phyloP scores from a whole-genome alignment of 768 basidiomycete genomes.

The Agrocybe praecox region DNA sequence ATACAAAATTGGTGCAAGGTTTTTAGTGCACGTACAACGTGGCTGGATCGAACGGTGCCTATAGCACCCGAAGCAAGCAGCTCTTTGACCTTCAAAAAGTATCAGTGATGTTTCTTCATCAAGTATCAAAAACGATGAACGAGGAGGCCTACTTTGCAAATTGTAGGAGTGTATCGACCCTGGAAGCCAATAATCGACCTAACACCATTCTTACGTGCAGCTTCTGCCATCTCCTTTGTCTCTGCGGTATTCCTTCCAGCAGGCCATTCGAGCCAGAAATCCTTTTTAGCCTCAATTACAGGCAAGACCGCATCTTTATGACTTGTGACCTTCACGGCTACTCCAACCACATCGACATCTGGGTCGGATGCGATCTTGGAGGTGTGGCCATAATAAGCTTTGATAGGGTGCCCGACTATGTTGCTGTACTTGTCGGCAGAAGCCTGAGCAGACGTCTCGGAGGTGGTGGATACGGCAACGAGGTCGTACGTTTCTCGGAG shows the following conservation, averaged over 20 bases:
- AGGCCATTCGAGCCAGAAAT: constrained; percentile 44
- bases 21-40: background rate
- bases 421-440: constrained; percentile 31
- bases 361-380: constrained; percentile 33
- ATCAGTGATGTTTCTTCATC: background rate
- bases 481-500: constrained; percentile 26
- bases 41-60: background rate
- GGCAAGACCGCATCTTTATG: constrained; percentile 33
- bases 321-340: constrained; percentile 31
- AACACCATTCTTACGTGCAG: constrained; percentile 29
- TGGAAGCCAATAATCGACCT: constrained; percentile 33
- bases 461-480: constrained; percentile 36
- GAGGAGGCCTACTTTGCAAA: background rate
- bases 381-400: constrained; percentile 33
- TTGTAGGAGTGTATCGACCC: background rate
- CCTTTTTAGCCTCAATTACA: constrained; percentile 37
- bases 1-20: background rate
- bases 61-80: background rate
- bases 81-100: background rate
- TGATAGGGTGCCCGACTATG: constrained; percentile 26
- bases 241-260: constrained; percentile 31
- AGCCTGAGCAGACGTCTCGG: constrained; percentile 27
- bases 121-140: background rate
- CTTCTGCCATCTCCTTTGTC: constrained; percentile 33
- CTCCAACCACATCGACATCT: constrained; percentile 37